Evolutionary conservation across 2,329 filamentous ascomycete genomes (phyloP), one percentile per base, ranked within the genome.

Genomic region (Eutypella sp.): DNA sequence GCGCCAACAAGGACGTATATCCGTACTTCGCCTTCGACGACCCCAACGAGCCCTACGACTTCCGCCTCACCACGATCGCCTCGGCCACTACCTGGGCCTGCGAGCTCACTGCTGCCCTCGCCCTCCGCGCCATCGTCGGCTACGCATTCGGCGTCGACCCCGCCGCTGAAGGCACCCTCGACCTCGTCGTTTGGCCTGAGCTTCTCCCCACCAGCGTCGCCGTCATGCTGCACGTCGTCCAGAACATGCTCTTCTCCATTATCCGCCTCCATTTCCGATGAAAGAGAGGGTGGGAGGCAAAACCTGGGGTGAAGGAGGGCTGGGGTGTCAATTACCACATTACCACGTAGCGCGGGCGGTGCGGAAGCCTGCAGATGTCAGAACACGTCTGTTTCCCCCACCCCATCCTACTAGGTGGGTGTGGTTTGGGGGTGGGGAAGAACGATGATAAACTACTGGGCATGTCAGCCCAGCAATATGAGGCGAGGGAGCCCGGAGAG

Each of bases 191-290:
- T 45, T 85, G 82, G 79, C 82, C 82, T 2, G 82, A 85, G 67
- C 64, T 86, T 57, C 64, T 86, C 56, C 82, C 82, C 16, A 84
- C 82, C 3, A 79, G 78, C 45, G 78, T 83, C 18, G 79, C 78
- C 19, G 82, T 85, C 19, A 81, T 80, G 68, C 67, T 85, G 60
- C 82, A 86, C 56, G 82, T 85, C 42, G 59, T 85, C 64, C 82
- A 86, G 66, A 86, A 85, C 61, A 86, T 86, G 82, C 64, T 86
- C 46, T 85, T 86, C 66, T 82, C 79, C 39, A 85, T 86, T 56
- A 78, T 85, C 29, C 74, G 82, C 51, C 65, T 86, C 57, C 75
- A 79, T 52, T 85, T 86, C 55, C 70, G 64, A 43, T 60, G 44
- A 57, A n/a, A n/a, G n/a, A n/a, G n/a, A n/a, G n/a, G n/a, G n/a